Percentiles rank a stretch among this genome's conserved stretches.
phyloP scores from a whole-genome alignment of 192 early-diverging fungal genomes.

The Podila epicladia region DNA sequence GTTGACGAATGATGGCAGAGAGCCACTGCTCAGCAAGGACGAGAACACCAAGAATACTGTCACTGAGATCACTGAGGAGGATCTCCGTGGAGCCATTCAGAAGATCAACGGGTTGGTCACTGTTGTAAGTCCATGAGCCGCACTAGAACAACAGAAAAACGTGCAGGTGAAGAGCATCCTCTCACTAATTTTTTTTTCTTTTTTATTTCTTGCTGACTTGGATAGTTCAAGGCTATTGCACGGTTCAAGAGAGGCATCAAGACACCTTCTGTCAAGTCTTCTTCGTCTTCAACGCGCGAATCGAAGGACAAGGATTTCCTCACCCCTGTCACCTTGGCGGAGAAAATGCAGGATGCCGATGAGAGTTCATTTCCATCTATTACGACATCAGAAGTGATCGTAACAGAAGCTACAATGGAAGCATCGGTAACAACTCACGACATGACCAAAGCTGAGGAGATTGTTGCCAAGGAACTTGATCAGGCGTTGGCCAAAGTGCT shows the following conservation, averaged over 20 bases:
- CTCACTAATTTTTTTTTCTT: conserved; percentile 6
- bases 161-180: too few relatives aligned
- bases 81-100: conserved; percentile 81
- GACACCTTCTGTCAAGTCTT: neutral
- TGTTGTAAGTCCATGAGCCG: conserved; percentile 58
- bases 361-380: neutral
- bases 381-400: neutral
- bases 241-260: conserved; percentile 48
- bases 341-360: conserved; percentile 44
- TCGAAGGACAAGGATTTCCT: neutral
- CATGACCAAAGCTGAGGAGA: neutral
- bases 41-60: conserved; percentile 81
- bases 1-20: conserved; percentile 77
- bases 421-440: neutral
- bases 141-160: too few relatives aligned
- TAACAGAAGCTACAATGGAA: neutral
- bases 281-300: neutral
- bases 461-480: neutral
- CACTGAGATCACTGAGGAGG: conserved; percentile 87
- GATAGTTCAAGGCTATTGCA: conserved; percentile 48
- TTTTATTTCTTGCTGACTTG: neutral
- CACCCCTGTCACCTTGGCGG: neutral
- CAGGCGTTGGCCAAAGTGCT: neutral
- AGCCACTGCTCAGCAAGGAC: conserved; percentile 71
- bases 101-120: conserved; percentile 68